These are phyloP conservation scores for Hysterium pulicare DNA, from an alignment of 2,329 filamentous ascomycete genomes.

Conservation along the genomic window DNA sequence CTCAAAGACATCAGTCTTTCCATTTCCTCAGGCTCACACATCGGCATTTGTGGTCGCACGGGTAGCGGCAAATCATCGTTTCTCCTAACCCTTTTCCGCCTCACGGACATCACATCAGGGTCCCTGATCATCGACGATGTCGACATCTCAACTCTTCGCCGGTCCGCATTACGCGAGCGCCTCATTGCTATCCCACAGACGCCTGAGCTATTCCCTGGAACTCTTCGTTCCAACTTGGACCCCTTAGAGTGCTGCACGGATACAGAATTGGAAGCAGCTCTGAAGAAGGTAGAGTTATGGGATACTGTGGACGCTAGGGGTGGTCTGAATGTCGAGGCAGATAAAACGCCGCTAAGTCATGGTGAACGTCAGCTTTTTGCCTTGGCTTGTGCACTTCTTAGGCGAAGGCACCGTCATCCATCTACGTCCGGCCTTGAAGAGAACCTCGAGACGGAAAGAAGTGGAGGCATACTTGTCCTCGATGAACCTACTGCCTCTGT, in stretches of 20 bases:
- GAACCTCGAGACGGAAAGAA: too few species aligned
- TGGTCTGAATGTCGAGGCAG: constrained; percentile 9
- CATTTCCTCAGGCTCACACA: constrained; percentile 39
- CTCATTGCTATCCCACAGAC: constrained; percentile 77
- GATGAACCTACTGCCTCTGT: constrained; percentile 38
- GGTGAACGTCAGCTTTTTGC: constrained; percentile 62
- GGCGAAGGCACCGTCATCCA: too few species aligned
- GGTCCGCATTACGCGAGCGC: constrained; percentile 67
- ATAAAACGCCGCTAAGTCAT: constrained; percentile 3
- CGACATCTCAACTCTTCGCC: constrained; percentile 63
- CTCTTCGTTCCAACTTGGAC: constrained; percentile 70
- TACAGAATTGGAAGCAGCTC: constrained; percentile 28
- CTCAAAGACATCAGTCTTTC: not conserved
- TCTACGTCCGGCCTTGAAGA: too few species aligned
- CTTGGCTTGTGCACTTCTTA: constrained; percentile 55
- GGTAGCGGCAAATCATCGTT: constrained; percentile 76
- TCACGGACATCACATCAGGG: constrained; percentile 44
- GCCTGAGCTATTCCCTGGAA: constrained; percentile 72
- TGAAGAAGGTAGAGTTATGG: constrained; percentile 44
- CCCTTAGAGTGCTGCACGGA: constrained; percentile 65
- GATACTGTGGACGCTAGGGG: constrained; percentile 22
- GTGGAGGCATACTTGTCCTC: constrained; percentile 14
- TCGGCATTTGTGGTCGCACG: constrained; percentile 72
- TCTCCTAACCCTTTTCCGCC: constrained; percentile 72
- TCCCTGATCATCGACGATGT: constrained; percentile 41